Evolutionary conservation across 192 early-diverging fungal genomes (phyloP), one percentile per base, ranked within the genome.

Genomic region (Rhizophagus sp.): DNA sequence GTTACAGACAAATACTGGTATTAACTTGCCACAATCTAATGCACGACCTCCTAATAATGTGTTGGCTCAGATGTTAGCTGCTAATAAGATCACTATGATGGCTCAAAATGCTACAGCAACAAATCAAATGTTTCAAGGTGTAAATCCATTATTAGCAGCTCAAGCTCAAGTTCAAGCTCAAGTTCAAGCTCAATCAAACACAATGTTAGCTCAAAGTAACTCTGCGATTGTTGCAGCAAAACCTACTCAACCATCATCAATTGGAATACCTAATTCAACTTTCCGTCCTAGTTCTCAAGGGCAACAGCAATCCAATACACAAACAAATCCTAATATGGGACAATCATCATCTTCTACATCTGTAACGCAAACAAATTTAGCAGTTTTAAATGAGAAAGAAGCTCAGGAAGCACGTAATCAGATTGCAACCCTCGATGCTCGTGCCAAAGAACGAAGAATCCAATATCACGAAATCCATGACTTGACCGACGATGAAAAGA

Each of bases 381-480:
- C 68, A 9, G 19, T n/a, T 9, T 44, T 22, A 22, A 39, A 70
- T n/a, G 68, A 70, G 22, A 41, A 44, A 44, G 36, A 44, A 70
- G 71, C 71, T 22, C 36, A 50, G 22, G 71, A 30, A 25, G 44
- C 44, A 24, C 52, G 15, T 50, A 47, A 49, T 17, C 44, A 73
- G 15, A 47, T 73, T 22, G 17, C 52, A 57, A 57, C 52, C 12
- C 15, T 57, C 15, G 71, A 73, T 27, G n/a, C 22, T 27, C n/a
- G 25, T 15, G 71, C 71, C 24, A 47, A 30, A 3, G 44, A 73
- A 30, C 44, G 27, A 36, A 73, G 44, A 11, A 73, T 73, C 8
- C 71, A 73, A 73, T 73, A 73, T 52, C 71, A 52, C 8, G 71
- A 73, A 73, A 73, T 73, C 8, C 27, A 33, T 73, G 47, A 73